phyloP scores from a whole-genome alignment of 805 yeast species.

The Candida parachauliodes region DNA sequence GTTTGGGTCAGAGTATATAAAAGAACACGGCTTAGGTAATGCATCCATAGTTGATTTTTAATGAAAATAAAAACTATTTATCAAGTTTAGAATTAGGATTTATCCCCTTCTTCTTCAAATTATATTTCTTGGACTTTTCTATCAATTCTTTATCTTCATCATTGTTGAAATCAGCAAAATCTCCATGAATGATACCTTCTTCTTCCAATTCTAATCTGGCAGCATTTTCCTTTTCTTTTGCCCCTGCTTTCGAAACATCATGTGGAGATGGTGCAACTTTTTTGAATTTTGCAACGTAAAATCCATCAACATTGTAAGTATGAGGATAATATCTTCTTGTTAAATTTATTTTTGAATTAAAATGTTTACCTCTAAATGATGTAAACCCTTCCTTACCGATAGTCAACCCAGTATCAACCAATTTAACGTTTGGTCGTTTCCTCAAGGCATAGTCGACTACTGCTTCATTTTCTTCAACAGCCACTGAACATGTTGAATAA shows the following conservation, averaged over 20 bases:
- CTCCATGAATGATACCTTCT: slow-evolving; percentile 80
- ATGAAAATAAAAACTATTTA: slow-evolving; percentile 7
- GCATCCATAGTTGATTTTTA: slow-evolving; percentile 25
- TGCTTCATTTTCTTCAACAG: slow-evolving; percentile 97
- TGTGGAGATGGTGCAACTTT: slow-evolving; percentile 85
- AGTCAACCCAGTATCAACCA: slow-evolving; percentile 86
- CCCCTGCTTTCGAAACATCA: slow-evolving; percentile 83
- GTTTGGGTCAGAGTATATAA: slow-evolving; percentile 83
- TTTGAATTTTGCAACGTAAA: slow-evolving; percentile 94
- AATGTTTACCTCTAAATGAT: slow-evolving; percentile 87
- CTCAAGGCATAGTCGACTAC: slow-evolving; percentile 97
- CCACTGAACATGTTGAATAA: slow-evolving; percentile 97
- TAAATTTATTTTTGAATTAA: slow-evolving; percentile 68
- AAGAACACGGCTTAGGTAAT: slow-evolving; percentile 81
- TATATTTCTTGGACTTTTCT: slow-evolving; percentile 61
- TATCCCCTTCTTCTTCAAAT: slow-evolving; percentile 66
- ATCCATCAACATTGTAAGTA: slow-evolving; percentile 97
- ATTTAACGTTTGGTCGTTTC: slow-evolving; percentile 92
- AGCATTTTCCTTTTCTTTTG: slow-evolving; percentile 74
- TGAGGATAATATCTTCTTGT: slow-evolving; percentile 98
- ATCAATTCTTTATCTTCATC: slow-evolving; percentile 73
- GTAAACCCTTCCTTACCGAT: slow-evolving; percentile 97
- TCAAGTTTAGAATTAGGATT: slow-evolving; percentile 50
- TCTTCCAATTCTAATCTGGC: slow-evolving; percentile 81
- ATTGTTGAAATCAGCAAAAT: slow-evolving; percentile 78